phyloP scores from a whole-genome alignment of 768 basidiomycete species.

The Suillus plorans region DNA sequence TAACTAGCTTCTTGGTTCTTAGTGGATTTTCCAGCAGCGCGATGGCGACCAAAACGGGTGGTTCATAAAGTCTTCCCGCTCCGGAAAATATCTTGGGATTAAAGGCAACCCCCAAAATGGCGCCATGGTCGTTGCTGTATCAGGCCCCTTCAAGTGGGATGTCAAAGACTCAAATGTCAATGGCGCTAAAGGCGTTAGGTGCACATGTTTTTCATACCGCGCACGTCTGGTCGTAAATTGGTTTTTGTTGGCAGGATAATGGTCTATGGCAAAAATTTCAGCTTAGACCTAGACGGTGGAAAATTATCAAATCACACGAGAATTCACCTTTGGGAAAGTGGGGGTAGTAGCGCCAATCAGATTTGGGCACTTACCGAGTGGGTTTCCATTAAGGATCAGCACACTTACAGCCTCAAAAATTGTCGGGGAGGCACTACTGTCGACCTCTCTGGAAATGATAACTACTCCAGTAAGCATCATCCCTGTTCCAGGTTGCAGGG shows the following conservation, averaged over 20 bases:
- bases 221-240: not conserved
- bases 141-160: conserved; percentile 45
- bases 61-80: conserved; percentile 42
- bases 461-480: conserved; percentile 39
- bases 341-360: not conserved
- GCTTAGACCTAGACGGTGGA: not conserved
- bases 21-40: conserved; percentile 47
- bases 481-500: not conserved
- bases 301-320: not conserved
- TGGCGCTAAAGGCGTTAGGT: conserved; percentile 44
- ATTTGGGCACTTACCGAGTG: no score
- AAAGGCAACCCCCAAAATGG: conserved; percentile 36
- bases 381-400: conserved; percentile 31
- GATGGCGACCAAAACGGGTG: conserved; percentile 33
- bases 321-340: not conserved
- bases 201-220: conserved; percentile 10
- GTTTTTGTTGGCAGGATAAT: no score
- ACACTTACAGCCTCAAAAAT: conserved; percentile 48
- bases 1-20: not conserved
- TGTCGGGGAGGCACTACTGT: conserved; percentile 49
- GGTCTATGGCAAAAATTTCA: not conserved
- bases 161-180: conserved; percentile 45
- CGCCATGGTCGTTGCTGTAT: conserved; percentile 35
- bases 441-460: conserved; percentile 56
- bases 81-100: conserved; percentile 42